phyloP scores from a whole-genome alignment of 2,329 filamentous ascomycete genomes.

The Clarireedia monteithiana region DNA sequence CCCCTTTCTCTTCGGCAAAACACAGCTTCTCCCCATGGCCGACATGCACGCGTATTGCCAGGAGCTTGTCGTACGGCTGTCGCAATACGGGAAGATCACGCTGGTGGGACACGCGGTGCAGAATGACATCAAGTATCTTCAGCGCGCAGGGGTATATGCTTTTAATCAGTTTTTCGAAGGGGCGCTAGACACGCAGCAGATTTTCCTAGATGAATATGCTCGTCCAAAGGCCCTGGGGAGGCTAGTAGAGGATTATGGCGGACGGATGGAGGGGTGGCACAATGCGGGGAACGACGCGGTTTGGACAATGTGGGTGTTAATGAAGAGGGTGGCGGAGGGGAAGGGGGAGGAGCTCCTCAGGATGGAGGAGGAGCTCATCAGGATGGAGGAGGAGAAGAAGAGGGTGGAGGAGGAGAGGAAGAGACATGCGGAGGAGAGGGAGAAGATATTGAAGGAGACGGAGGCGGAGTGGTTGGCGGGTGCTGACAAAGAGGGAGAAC shows the following conservation, averaged over 20 bases:
- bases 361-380: no score
- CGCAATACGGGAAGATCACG: not conserved
- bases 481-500: no score
- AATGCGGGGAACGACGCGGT: constrained; percentile 2
- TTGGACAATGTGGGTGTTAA: not conserved
- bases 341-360: not conserved
- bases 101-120: constrained; percentile 1
- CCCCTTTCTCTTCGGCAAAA: not conserved
- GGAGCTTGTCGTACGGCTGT: not conserved
- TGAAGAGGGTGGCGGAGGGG: not conserved
- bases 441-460: no score
- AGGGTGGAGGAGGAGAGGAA: no score
- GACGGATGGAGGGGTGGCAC: not conserved
- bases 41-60: not conserved
- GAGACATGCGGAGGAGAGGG: no score
- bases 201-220: not conserved
- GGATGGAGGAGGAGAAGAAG: no score
- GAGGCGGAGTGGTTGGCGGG: no score
- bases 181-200: not conserved
- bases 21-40: not conserved
- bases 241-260: not conserved
- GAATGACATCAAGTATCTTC: not conserved
- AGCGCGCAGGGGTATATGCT: not conserved
- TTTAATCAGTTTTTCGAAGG: not conserved
- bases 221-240: not conserved